Evolutionary conservation across 208 protist species (phyloP), one percentile per base, ranked within the genome.

Genomic region (Jaenimonas drosophilae): DNA sequence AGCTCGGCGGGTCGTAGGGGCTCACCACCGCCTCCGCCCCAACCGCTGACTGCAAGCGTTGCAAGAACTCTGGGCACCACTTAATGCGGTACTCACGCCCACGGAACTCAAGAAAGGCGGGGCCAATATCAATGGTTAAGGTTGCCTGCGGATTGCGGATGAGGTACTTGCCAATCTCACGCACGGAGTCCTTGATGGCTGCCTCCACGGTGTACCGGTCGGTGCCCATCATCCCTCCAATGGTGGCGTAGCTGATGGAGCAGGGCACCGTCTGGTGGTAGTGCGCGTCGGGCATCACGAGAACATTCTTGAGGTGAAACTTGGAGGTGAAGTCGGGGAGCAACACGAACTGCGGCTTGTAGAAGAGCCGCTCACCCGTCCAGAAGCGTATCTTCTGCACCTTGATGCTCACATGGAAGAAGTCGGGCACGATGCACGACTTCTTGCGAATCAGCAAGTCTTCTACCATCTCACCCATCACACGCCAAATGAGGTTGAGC

Each of bases 91-190:
- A 88, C 49, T 79, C 56, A 9, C 71, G 46, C 21, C 71, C 64
- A 6, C 58, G 48, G 42, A 91, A 86, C 62, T 91, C 77, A 12
- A 91, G 52, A 23, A 57, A 45, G 38, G 55, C 64, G 19, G 76
- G 36, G n/a, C 78, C 83, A 37, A 91, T 62, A 53, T 91, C 83
- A 27, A 91, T 86, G 0, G 56, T 77, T 7, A 91, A 58, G 20
- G 71, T 69, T 19, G 62, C 41, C 0, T 51, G 31, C 1, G 53
- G 60, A 39, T 91, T 86, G 51, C 76, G 74, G 25, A 69, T 53
- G 24, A 88, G 46, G 42, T 91, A 91, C 56, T 85, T 91, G 40
- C 82, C 82, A 41, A 91, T 91, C 39, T 91, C 76, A 21, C 77
- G 77, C 4, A 85, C 56, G 2, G 77, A 91, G 29, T 91, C 82